Evolutionary conservation across 192 early-diverging fungal genomes (phyloP), one percentile per base, ranked within the genome.

Genomic region (Radiomyces spectabilis): DNA sequence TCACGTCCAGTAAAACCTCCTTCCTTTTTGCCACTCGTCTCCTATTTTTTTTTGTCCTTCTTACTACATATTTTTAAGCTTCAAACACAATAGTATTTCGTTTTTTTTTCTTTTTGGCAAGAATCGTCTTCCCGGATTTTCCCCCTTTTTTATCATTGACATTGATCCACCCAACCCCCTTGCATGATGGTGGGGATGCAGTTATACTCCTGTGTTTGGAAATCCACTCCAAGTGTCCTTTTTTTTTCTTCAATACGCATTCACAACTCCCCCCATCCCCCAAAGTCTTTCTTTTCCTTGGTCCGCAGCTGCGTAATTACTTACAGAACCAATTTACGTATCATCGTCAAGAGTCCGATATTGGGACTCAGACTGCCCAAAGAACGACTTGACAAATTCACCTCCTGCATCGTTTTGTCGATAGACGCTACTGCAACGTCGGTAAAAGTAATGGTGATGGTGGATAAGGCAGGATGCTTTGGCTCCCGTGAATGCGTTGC

Each of bases 321-420:
- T 48, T 48, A 48, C 46, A 48, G 24, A 25, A 9, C 46, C 5
- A 48, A 22, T 48, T 9, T 48, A 3, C 46, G 46, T 4, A 48
- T 21, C 13, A 27, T 29, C 30, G 46, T 48, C 46, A 48, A 48
- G 5, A 21, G 8, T 15, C 10, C 46, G 5, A 48, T 21, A 22
- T 48, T 31, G 4, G 46, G 46, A 27, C 46, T 30, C 4, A 48
- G 46, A 21, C 27, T 22, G 16, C 24, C 16, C 26, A 48, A 13
- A 9, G 26, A 25, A 12, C 29, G 46, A 4, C 27, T 12, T 7
- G 12, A 15, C 5, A 48, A 27, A 0, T 26, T 15, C 0, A 48
- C 15, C 15, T 48, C 46, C 5, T 10, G 15, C 12, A 22, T 31
- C 3, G 9, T 25, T 5, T 21, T 4, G 13, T 35, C 33, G 5